These are phyloP conservation scores for Kodamaea arcana DNA, from an alignment of 1,139 yeast genomes.

Conservation along the genomic window DNA sequence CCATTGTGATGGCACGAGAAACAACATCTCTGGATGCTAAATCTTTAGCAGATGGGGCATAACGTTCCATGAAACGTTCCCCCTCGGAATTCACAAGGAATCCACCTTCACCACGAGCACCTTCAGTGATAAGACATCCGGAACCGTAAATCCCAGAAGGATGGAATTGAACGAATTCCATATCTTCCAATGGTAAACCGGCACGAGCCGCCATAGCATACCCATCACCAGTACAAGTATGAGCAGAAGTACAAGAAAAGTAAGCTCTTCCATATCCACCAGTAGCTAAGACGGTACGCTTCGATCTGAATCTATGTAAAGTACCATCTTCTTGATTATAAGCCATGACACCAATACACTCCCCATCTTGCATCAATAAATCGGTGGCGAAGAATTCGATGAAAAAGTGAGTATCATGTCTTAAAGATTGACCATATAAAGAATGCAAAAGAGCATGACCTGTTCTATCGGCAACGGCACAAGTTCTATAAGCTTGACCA, in stretches of 20 bases:
- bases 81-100: constrained; percentile 94
- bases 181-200: constrained; percentile 94
- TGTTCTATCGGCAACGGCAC: constrained; percentile 99
- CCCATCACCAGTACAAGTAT: constrained; percentile 99
- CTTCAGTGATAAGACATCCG: constrained; percentile 97
- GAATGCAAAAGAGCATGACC: constrained; percentile 97
- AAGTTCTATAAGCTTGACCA: constrained; percentile 98
- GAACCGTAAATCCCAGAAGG: constrained; percentile 99
- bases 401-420: constrained; percentile 97
- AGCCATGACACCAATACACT: constrained; percentile 94
- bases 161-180: constrained; percentile 98
- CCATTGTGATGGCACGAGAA: constrained; percentile 97
- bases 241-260: constrained; percentile 98
- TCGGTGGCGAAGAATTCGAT: constrained; percentile 97
- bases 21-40: constrained; percentile 98
- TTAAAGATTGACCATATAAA: constrained; percentile 90
- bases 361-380: constrained; percentile 91
- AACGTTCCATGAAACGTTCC: constrained; percentile 99
- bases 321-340: constrained; percentile 99
- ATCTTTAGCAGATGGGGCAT: constrained; percentile 98
- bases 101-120: constrained; percentile 99
- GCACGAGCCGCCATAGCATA: constrained; percentile 98
- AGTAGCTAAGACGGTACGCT: constrained; percentile 93
- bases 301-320: constrained; percentile 94
- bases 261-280: constrained; percentile 99